phyloP scores from a whole-genome alignment of 306 rosid species.

The Pachyrhizus erosus region DNA sequence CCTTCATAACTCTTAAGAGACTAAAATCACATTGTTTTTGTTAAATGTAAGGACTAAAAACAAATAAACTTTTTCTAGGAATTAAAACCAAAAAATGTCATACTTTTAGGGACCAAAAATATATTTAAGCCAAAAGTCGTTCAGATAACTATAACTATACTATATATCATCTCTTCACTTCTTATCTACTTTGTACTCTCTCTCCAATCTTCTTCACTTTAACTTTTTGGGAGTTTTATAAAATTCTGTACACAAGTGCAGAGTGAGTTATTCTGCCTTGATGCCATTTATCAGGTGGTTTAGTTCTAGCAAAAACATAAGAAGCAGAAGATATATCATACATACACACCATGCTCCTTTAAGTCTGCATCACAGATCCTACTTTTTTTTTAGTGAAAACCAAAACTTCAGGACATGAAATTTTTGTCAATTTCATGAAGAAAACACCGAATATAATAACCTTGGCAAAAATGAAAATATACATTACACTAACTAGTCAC shows the following conservation, averaged over 20 bases:
- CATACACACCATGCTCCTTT: slow-evolving; percentile 12
- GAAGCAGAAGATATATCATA: not conserved
- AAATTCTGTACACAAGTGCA: not conserved
- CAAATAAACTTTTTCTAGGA: not conserved
- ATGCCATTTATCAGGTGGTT: not conserved
- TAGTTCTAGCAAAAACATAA: not conserved
- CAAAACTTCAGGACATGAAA: not conserved
- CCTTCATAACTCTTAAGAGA: not conserved
- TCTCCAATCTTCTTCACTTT: not conserved
- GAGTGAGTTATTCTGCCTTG: not conserved
- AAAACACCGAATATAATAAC: too few relatives aligned
- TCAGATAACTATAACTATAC: not conserved
- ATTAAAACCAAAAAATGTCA: not conserved
- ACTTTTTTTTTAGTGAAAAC: slow-evolving; percentile 12
- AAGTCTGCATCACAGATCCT: not conserved
- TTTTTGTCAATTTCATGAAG: too few relatives aligned
- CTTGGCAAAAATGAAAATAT: not conserved
- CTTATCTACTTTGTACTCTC: not conserved
- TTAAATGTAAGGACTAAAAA: not conserved
- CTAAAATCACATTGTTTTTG: not conserved
- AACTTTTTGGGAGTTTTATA: not conserved
- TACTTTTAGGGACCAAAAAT: not conserved
- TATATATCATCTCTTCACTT: not conserved
- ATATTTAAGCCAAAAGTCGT: not conserved
- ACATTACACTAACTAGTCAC: not conserved